A percentile compares a stretch with the other conserved stretches of the same genome.
phyloP scores from a whole-genome alignment of 495 filamentous ascomycete species.

The Aspergillus conjunctus region DNA sequence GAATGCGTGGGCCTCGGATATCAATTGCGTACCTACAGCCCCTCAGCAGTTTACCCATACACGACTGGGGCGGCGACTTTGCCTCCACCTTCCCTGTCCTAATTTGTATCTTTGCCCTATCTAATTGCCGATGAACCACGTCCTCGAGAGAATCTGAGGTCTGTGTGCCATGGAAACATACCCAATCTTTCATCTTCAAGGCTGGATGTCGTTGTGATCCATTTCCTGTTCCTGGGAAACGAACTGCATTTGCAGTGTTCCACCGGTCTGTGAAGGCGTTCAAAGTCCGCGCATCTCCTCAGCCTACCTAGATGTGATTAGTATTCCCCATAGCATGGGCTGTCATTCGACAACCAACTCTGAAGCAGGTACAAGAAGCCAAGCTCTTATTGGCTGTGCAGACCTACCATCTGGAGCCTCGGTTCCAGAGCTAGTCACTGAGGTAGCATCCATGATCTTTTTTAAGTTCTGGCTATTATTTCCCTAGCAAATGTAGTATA shows the following conservation, averaged over 20 bases:
- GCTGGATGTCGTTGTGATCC: not conserved
- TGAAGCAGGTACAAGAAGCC: not conserved
- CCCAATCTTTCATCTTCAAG: not conserved
- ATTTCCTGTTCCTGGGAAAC: conserved; percentile 20
- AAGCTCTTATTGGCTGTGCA: not conserved
- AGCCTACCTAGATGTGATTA: not conserved
- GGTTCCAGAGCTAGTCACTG: not conserved
- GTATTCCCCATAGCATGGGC: not conserved
- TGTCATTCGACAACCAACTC: conserved; percentile 2
- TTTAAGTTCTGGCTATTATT: conserved; percentile 2
- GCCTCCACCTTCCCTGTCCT: conserved; percentile 12
- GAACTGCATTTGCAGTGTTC: not conserved
- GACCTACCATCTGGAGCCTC: not conserved
- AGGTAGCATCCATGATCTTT: not conserved
- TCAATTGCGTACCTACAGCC: not conserved
- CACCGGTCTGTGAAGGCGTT: not conserved
- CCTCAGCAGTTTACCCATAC: conserved; percentile 13
- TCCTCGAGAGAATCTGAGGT: not conserved
- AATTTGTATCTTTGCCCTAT: conserved; percentile 10
- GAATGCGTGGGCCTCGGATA: not conserved
- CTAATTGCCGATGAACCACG: conserved; percentile 17
- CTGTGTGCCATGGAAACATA: conserved; percentile 4
- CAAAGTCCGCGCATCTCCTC: not conserved
- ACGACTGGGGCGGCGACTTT: conserved; percentile 8
- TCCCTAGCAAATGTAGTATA: not conserved